phyloP scores from a whole-genome alignment of 192 early-diverging fungal genomes.

The Diversispora eburnea region DNA sequence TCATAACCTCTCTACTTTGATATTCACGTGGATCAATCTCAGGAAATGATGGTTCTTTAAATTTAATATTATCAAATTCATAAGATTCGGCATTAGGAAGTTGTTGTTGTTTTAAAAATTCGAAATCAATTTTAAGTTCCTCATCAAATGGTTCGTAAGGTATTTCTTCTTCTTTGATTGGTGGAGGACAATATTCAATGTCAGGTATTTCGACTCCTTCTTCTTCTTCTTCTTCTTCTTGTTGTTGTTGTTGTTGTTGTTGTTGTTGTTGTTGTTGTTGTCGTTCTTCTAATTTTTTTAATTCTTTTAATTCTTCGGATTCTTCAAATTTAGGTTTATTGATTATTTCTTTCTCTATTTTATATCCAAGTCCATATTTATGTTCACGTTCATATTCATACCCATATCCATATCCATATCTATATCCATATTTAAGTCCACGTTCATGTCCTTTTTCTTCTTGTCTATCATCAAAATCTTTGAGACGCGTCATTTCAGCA shows the following conservation, averaged over 20 bases:
- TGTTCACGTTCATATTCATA: too few species aligned
- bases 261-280: background rate
- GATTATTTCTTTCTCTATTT: too few species aligned
- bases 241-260: background rate
- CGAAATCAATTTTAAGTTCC: constrained; percentile 13
- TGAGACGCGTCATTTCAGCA: too few species aligned
- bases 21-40: constrained; percentile 1
- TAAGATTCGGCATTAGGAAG: background rate
- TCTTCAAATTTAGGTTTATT: too few species aligned
- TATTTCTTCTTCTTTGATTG: background rate
- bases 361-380: too few species aligned
- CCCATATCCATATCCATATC: too few species aligned
- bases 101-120: background rate
- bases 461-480: too few species aligned
- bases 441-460: too few species aligned
- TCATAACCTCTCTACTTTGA: background rate
- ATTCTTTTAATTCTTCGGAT: too few species aligned
- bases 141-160: constrained; percentile 14
- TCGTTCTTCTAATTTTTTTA: too few species aligned
- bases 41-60: background rate
- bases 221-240: background rate
- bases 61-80: constrained; percentile 17
- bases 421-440: too few species aligned
- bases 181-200: constrained; percentile 17
- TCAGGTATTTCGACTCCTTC: background rate